Evolutionary conservation across 306 rosid genomes (phyloP).

Genomic region (Cucumis melo): DNA sequence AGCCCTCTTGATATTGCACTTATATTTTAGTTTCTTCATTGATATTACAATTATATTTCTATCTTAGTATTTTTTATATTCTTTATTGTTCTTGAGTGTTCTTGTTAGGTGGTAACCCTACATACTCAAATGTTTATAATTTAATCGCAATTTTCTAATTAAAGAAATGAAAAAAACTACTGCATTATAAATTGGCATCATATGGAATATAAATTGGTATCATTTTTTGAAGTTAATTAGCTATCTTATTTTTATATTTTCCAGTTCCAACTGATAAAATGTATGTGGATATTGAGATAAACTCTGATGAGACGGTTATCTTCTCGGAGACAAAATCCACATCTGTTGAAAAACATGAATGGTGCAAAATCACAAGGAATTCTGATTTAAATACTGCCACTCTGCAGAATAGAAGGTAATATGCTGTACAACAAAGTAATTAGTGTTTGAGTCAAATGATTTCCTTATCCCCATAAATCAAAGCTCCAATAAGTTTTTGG

Average conservation of each 20-base stretch:
- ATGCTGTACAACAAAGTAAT: neutral
- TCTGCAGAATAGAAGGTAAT: constrained; percentile 46
- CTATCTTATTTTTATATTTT: constrained; percentile 4
- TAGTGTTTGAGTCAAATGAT: neutral
- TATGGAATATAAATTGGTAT: no score
- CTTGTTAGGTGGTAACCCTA: no score
- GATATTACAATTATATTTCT: no score
- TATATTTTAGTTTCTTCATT: no score
- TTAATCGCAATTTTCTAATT: no score
- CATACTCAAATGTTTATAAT: neutral
- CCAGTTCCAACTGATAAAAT: constrained; percentile 53
- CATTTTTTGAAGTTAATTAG: neutral
- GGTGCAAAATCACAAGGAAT: constrained; percentile 70
- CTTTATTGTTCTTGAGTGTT: no score
- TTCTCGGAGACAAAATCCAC: constrained; percentile 38
- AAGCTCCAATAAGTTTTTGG: neutral
- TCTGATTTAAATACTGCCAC: constrained; percentile 58
- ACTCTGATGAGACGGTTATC: constrained; percentile 34
- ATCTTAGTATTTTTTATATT: no score
- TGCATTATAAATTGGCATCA: no score
- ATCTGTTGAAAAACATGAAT: constrained; percentile 33
- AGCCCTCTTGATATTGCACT: no score
- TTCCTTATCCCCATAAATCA: neutral
- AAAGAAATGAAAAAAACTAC: no score
- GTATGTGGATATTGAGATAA: constrained; percentile 50